Conservation (phyloP, 2,329 filamentous ascomycete genomes). For the Sclerotinia subarctica region DNA sequence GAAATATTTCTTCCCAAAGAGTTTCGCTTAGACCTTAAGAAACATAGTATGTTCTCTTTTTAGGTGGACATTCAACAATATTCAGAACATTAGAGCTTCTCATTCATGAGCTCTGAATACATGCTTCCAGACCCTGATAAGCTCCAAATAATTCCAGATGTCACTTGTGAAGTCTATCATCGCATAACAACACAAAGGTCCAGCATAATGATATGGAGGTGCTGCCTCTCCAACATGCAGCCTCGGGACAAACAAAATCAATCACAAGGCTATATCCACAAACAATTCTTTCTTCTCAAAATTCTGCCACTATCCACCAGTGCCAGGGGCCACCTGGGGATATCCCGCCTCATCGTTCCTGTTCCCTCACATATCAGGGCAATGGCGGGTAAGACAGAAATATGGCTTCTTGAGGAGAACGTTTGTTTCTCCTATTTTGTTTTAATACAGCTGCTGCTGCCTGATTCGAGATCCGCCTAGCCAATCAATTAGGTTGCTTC, state of each 20-base stretch:
- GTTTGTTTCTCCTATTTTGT: background rate
- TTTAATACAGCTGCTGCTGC: background rate
- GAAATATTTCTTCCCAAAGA: background rate
- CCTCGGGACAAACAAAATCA: background rate
- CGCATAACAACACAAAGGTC: background rate
- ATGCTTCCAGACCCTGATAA: background rate
- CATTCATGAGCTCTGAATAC: background rate
- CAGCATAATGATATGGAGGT: background rate
- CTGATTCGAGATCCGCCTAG: background rate
- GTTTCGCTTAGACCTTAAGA: too few species aligned
- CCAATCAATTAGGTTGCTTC: background rate
- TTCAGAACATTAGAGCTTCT: background rate
- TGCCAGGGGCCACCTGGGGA: background rate
- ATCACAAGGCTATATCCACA: background rate
- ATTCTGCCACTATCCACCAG: background rate
- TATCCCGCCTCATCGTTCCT: background rate
- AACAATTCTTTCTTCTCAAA: background rate
- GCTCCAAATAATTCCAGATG: background rate
- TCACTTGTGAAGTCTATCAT: background rate
- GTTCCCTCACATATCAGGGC: too few species aligned
- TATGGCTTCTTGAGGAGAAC: background rate
- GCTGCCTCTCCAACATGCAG: background rate
- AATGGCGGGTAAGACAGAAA: too few species aligned
- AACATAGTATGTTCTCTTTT: background rate
- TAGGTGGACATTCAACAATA: rapidly evolving